Evolutionary conservation across 768 basidiomycete species (phyloP).

Genomic region (Peribolospora baueri): DNA sequence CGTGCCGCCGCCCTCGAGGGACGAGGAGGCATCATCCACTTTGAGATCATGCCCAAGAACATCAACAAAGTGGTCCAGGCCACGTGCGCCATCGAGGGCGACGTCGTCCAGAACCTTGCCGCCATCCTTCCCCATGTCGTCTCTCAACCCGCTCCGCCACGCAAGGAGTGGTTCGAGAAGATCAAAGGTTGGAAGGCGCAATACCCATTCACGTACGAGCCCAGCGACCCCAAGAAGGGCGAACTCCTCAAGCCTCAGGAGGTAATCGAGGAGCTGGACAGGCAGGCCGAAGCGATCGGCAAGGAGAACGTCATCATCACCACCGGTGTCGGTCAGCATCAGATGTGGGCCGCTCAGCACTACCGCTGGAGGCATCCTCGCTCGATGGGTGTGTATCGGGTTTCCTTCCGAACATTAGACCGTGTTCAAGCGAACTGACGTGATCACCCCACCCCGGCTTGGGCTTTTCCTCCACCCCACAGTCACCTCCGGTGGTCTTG

Average conservation of each 20-base stretch:
- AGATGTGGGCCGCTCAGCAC: constrained; percentile 97
- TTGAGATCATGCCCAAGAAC: constrained; percentile 96
- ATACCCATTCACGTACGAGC: constrained; percentile 72
- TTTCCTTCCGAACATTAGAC: background rate
- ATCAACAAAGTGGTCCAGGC: constrained; percentile 97
- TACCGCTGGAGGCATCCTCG: constrained; percentile 74
- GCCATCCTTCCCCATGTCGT: constrained; percentile 44
- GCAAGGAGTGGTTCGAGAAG: constrained; percentile 58
- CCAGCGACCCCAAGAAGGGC: constrained; percentile 30
- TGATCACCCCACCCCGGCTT: too few species aligned
- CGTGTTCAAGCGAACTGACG: too few species aligned
- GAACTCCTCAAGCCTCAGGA: constrained; percentile 82
- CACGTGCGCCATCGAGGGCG: constrained; percentile 75
- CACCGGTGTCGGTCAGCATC: constrained; percentile 96
- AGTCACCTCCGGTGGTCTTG: constrained; percentile 75
- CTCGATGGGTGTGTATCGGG: constrained; percentile 30
- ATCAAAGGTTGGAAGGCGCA: constrained; percentile 61
- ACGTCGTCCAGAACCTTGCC: constrained; percentile 61
- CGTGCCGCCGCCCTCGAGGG: constrained; percentile 59
- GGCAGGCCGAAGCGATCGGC: constrained; percentile 34
- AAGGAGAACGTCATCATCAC: constrained; percentile 71
- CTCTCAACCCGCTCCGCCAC: constrained; percentile 29
- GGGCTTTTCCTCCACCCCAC: background rate
- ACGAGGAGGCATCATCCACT: constrained; percentile 91
- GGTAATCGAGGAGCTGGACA: constrained; percentile 80